Evolutionary conservation across 2,329 filamentous ascomycete genomes (phyloP).

Genomic region (Fusarium sacchari): DNA sequence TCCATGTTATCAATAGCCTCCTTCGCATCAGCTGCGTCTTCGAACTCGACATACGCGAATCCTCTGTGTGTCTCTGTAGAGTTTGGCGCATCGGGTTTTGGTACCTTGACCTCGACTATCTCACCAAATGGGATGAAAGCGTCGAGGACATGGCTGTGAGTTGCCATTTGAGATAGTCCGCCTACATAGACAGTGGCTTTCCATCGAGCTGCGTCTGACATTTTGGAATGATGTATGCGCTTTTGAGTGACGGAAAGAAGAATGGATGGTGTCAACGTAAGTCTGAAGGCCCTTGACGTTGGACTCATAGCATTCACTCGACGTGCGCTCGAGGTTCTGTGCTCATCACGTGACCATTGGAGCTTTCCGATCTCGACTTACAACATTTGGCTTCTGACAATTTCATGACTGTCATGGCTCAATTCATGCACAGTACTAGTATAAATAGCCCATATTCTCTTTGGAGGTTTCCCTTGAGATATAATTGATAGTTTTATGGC

Average conservation of each 20-base stretch:
- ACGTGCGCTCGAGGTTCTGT: constrained; percentile 20
- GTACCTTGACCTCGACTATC: constrained; percentile 89
- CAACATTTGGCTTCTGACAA: neutral
- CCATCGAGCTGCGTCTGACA: constrained; percentile 85
- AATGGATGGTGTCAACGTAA: neutral
- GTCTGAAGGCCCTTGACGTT: constrained; percentile 9
- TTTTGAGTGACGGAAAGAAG: neutral
- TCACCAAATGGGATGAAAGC: constrained; percentile 98
- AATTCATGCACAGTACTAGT: no score
- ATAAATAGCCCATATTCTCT: neutral
- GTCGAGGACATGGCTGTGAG: constrained; percentile 78
- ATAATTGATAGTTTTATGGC: neutral
- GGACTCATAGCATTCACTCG: constrained; percentile 14
- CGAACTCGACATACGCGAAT: constrained; percentile 97
- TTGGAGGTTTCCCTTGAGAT: no score
- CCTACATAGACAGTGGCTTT: constrained; percentile 95
- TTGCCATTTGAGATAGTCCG: constrained; percentile 84
- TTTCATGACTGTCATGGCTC: neutral
- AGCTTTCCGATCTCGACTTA: constrained; percentile 1
- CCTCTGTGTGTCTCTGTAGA: constrained; percentile 84
- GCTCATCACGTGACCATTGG: constrained; percentile 31
- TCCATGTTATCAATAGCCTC: constrained; percentile 99
- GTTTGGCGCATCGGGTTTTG: constrained; percentile 85
- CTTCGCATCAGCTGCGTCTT: constrained; percentile 83
- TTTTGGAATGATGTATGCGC: constrained; percentile 49